phyloP scores from a whole-genome alignment of 768 basidiomycete species.

The Mrakia frigida region DNA sequence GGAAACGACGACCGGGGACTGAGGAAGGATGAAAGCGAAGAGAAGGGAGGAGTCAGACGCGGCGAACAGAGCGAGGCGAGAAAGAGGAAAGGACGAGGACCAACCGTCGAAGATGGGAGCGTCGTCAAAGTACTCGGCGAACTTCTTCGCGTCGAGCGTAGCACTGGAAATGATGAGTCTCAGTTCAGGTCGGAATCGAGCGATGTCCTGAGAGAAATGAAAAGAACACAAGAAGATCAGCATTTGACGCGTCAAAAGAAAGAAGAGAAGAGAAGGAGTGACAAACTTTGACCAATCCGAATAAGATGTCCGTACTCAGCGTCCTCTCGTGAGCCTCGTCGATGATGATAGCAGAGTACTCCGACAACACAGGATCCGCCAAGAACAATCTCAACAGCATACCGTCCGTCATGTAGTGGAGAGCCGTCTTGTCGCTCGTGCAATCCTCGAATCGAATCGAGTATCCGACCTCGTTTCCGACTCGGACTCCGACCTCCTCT shows the following conservation, averaged over 20 bases:
- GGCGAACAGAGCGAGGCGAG: not conserved
- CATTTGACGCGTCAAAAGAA: not conserved
- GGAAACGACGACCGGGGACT: conserved; percentile 96
- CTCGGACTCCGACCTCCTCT: conserved; percentile 94
- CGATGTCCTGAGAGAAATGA: conserved; percentile 67
- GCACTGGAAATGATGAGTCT: conserved; percentile 90
- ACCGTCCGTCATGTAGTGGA: conserved; percentile 99
- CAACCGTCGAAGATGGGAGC: conserved; percentile 90
- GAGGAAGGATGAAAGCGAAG: not conserved
- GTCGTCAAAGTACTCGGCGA: conserved; percentile 92
- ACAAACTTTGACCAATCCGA: conserved; percentile 95
- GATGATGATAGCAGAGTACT: conserved; percentile 91
- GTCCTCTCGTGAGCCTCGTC: conserved; percentile 99
- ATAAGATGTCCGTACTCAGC: conserved; percentile 94
- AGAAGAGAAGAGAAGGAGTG: not conserved
- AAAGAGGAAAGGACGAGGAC: conserved; percentile 37
- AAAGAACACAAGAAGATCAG: not conserved
- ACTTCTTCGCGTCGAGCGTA: conserved; percentile 96
- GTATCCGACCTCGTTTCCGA: conserved; percentile 98
- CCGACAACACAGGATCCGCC: conserved; percentile 93
- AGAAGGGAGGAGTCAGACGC: not conserved
- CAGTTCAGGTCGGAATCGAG: conserved; percentile 89
- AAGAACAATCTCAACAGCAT: conserved; percentile 96
- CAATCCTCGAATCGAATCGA: conserved; percentile 99
- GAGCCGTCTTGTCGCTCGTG: conserved; percentile 95